Evolutionary conservation across 1,284 basidiomycete genomes (phyloP), one percentile per base, ranked within the genome.

Genomic region (Ustilago cynodontis): DNA sequence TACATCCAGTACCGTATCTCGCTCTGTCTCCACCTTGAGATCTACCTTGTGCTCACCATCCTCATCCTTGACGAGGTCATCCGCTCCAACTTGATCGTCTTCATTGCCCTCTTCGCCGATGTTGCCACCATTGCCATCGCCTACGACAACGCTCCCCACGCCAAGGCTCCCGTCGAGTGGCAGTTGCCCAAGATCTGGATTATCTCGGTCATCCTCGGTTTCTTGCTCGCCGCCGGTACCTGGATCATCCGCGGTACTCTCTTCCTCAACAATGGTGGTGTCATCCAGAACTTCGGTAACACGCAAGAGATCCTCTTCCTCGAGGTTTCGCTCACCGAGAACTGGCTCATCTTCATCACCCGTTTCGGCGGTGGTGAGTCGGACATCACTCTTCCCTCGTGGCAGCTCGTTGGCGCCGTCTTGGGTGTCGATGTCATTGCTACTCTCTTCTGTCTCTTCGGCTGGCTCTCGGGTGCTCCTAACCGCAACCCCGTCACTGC

Each of bases 161-260:
- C 88, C 20, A 84, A 85, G 59, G 78, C 86, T 59, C 89, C 89
- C 13, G 89, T 90, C 69, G 89, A 90, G 81, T 90, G 89, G 89
- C 89, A 90, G 82, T 80, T 90, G 56, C 88, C 89, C 43, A 89
- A 89, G 86, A 88, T 90, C 56, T 89, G 89, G 89, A 86, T 89
- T 79, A 88, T 90, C 80, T 88, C 88, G 33, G 87, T 88, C 53
- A 84, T 88, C 65, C 78, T 86, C 63, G 86, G 87, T 80, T 58
- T 88, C 10, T 69, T 88, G 3, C 87, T 89, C 35, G 88, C 88
- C 39, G 88, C 84, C 56, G 89, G 87, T 56, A 90, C 89, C 11
- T 90, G 89, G 89, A 87, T 89, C 77, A 70, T 88, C 59, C 87
- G 89, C 50, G 89, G 87, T 24, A 90, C 89, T 1, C 78, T 90